These are phyloP conservation scores for Mycena polygramma DNA, from an alignment of 768 basidiomycete genomes.

Conservation along the genomic window DNA sequence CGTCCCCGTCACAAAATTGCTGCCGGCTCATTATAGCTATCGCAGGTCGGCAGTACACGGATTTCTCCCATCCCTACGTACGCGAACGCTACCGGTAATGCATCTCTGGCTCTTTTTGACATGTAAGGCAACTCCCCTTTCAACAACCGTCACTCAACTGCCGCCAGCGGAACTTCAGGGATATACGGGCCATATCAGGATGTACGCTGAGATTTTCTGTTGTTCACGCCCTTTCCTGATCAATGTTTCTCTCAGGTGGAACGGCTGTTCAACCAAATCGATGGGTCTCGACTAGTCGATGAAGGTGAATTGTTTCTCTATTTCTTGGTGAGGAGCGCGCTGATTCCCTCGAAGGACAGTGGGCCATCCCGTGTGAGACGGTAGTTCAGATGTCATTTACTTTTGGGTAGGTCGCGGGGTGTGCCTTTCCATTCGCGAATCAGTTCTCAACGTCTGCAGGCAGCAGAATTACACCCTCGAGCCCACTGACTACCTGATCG, in stretches of 20 bases:
- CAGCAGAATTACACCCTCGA: slow-evolving; percentile 69
- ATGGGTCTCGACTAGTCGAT: slow-evolving; percentile 78
- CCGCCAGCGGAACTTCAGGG: slow-evolving; percentile 72
- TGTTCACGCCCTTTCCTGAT: neutral
- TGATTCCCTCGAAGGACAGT: slow-evolving; percentile 62
- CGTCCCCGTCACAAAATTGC: neutral
- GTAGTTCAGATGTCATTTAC: slow-evolving; percentile 70
- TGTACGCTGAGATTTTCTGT: slow-evolving; percentile 53
- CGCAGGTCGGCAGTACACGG: slow-evolving; percentile 68
- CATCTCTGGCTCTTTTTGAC: slow-evolving; percentile 79
- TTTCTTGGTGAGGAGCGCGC: no score
- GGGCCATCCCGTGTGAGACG: slow-evolving; percentile 82
- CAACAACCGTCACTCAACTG: slow-evolving; percentile 10
- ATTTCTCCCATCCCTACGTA: slow-evolving; percentile 75
- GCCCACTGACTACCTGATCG: slow-evolving; percentile 85
- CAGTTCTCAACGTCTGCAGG: slow-evolving; percentile 46
- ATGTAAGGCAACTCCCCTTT: slow-evolving; percentile 62
- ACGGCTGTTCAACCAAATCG: slow-evolving; percentile 71
- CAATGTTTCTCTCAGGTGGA: slow-evolving; percentile 62
- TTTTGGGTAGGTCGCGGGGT: slow-evolving; percentile 66
- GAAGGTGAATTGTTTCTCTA: neutral
- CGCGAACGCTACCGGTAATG: slow-evolving; percentile 63
- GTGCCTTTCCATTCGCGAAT: slow-evolving; percentile 21
- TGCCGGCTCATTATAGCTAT: neutral
- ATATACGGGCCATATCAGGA: slow-evolving; percentile 86